These are phyloP conservation scores for Cystobasidium pallidum DNA, from an alignment of 1,284 basidiomycete genomes.

Conservation along the genomic window DNA sequence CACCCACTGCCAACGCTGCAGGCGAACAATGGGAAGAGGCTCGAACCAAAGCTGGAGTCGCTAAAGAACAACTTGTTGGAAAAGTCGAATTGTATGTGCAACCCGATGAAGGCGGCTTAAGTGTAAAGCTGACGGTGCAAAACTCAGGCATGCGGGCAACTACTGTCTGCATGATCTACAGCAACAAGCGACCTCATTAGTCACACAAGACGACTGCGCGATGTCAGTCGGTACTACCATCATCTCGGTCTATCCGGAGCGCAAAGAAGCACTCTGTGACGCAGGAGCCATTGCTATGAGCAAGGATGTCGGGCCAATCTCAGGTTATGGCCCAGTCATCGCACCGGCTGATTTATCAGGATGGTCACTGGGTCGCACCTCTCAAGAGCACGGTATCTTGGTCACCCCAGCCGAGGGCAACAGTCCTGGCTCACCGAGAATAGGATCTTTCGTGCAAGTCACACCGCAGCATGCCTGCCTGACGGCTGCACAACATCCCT, in stretches of 20 bases:
- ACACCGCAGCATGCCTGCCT: slow-evolving; percentile 67
- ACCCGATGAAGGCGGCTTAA: neutral
- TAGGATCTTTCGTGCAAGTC: slow-evolving; percentile 62
- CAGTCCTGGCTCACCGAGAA: slow-evolving; percentile 56
- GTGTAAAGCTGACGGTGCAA: slow-evolving; percentile 26
- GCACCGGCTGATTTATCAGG: slow-evolving; percentile 59
- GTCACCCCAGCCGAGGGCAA: neutral
- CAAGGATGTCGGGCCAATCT: slow-evolving; percentile 75
- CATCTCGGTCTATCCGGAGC: slow-evolving; percentile 73
- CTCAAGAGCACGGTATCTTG: slow-evolving; percentile 58
- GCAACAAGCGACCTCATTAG: slow-evolving; percentile 73
- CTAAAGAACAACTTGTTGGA: slow-evolving; percentile 49
- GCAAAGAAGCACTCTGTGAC: slow-evolving; percentile 73
- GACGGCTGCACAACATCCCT: slow-evolving; percentile 73
- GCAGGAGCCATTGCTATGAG: slow-evolving; percentile 81
- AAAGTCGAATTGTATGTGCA: slow-evolving; percentile 54
- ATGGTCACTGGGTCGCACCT: slow-evolving; percentile 73
- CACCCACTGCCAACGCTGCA: slow-evolving; percentile 78
- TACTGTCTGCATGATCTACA: slow-evolving; percentile 84
- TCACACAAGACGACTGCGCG: slow-evolving; percentile 65
- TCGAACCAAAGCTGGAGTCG: slow-evolving; percentile 51
- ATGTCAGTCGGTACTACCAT: slow-evolving; percentile 73
- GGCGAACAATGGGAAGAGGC: slow-evolving; percentile 57
- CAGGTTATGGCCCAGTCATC: slow-evolving; percentile 69
- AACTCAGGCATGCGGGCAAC: slow-evolving; percentile 63